phyloP scores from a whole-genome alignment of 306 rosid species.

The Datisca glomerata region DNA sequence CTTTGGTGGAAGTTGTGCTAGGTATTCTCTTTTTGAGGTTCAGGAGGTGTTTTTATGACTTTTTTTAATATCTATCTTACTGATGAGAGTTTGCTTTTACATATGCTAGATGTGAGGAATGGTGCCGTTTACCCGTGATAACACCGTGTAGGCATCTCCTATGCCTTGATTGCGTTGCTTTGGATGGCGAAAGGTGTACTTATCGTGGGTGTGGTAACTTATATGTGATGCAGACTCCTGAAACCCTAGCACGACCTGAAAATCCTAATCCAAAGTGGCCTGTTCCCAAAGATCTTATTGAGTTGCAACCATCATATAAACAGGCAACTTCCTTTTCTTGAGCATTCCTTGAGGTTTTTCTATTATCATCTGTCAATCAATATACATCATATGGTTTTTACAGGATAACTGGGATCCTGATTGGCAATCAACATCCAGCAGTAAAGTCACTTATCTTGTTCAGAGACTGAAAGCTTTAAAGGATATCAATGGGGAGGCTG shows the following conservation, averaged over 20 bases:
- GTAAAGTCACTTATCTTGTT: slow-evolving; percentile 71
- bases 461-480: slow-evolving; percentile 59
- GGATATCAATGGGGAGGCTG: slow-evolving; percentile 33
- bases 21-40: slow-evolving; percentile 35
- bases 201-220: slow-evolving; percentile 69
- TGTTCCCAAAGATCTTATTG: slow-evolving; percentile 94
- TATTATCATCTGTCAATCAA: slow-evolving; percentile 1
- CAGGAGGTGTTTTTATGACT: slow-evolving; percentile 4
- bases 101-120: slow-evolving; percentile 60
- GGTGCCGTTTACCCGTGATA: slow-evolving; percentile 94
- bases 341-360: too few relatives aligned
- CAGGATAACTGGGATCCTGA: slow-evolving; percentile 99
- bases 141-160: slow-evolving; percentile 86
- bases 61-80: slow-evolving; percentile 3
- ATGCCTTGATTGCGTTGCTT: slow-evolving; percentile 86
- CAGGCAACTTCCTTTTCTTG: slow-evolving; percentile 48
- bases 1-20: slow-evolving; percentile 65
- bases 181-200: slow-evolving; percentile 72
- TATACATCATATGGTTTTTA: slow-evolving; percentile 15
- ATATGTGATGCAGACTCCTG: slow-evolving; percentile 89
- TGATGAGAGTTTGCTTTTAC: slow-evolving; percentile 11
- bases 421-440: slow-evolving; percentile 98
- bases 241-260: slow-evolving; percentile 69
- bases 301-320: slow-evolving; percentile 92
- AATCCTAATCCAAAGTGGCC: slow-evolving; percentile 96